Conservation (phyloP, 768 basidiomycete genomes). For the Leucocoprinus birnbaumii region DNA sequence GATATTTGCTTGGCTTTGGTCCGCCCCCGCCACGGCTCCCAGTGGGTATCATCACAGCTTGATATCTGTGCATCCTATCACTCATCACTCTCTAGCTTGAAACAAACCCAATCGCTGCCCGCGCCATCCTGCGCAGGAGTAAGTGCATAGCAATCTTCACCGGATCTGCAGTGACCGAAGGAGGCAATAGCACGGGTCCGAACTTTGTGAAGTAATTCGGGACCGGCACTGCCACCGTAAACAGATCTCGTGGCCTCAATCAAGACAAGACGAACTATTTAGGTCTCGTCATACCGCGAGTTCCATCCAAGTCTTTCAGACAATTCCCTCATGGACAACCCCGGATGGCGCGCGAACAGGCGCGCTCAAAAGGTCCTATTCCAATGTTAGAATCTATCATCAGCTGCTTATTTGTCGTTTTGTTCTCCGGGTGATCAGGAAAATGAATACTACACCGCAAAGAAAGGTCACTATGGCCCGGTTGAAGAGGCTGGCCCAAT, state of each 20-base stretch:
- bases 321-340: conserved; percentile 55
- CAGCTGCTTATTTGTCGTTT: background rate
- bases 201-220: background rate
- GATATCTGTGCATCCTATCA: no score
- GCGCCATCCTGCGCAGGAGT: no score
- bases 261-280: conserved; percentile 1
- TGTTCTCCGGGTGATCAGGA: conserved; percentile 27
- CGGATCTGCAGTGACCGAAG: no score
- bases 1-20: no score
- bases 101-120: no score
- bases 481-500: conserved; percentile 60
- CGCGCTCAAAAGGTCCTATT: conserved; percentile 50
- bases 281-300: background rate
- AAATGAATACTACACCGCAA: conserved; percentile 23
- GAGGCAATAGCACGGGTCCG: no score
- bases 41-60: no score
- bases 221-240: conserved; percentile 3
- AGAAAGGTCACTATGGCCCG: conserved; percentile 50
- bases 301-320: background rate
- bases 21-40: no score
- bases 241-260: background rate
- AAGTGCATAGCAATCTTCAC: no score
- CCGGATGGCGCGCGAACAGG: conserved; percentile 73
- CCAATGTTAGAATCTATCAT: background rate
- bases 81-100: no score